A percentile compares a stretch with the other conserved stretches of the same genome.
Conservation (phyloP, 2,329 filamentous ascomycete genomes). For the Coniochaeta prunicola region DNA sequence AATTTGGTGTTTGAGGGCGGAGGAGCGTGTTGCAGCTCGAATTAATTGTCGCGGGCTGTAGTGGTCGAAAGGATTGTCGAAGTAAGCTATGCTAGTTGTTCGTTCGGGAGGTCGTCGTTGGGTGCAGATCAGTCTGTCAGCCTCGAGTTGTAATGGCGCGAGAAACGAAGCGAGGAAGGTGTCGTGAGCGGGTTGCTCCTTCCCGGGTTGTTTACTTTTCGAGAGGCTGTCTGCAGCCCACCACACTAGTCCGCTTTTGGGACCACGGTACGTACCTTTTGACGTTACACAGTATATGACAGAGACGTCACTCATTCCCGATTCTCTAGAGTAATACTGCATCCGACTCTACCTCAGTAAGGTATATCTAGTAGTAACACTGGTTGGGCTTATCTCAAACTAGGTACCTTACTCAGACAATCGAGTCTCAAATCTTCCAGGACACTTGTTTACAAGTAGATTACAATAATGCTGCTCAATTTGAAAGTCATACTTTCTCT, state of each 20-base stretch:
- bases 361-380: too few relatives aligned
- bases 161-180: background rate
- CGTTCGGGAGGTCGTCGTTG: background rate
- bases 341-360: too few relatives aligned
- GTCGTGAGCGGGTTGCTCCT: constrained; percentile 2
- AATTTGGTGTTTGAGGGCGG: background rate
- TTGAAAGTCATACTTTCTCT: too few relatives aligned
- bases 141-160: background rate
- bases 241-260: constrained; percentile 14
- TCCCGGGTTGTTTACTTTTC: constrained; percentile 15
- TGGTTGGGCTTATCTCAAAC: too few relatives aligned
- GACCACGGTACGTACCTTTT: constrained; percentile 1
- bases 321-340: too few relatives aligned
- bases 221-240: constrained; percentile 4
- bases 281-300: too few relatives aligned
- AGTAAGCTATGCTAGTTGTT: background rate
- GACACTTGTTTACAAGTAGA: too few relatives aligned
- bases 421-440: too few relatives aligned
- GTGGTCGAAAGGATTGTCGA: background rate
- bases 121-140: background rate
- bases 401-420: too few relatives aligned
- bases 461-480: too few relatives aligned
- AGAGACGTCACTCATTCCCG: too few relatives aligned
- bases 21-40: background rate
- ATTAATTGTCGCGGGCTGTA: background rate